Base-by-base conservation (phyloP, 1,139 yeast genomes). In the Trichomonascaceae sp. region DNA sequence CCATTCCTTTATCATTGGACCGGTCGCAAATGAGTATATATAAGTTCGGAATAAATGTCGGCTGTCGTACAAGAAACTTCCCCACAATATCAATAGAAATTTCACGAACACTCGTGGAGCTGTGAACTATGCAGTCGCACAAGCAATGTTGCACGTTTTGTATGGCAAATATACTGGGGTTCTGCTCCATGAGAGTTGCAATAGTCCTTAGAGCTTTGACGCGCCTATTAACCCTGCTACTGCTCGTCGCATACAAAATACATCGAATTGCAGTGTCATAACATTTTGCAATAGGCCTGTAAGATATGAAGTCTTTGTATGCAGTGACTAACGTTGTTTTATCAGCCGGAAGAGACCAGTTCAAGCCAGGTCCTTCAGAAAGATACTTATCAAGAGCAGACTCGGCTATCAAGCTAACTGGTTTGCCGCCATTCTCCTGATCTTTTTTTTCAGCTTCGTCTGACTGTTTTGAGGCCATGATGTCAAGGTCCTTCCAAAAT, bases 81-180 rank as follows among this genome's bases (percentile, higher is more conserved):
- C 80, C 77, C 30, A 87, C 70, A 51, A 89, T 74, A 47, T 87
- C 95, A 27, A 88, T 71, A 1, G 84, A 83, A 0, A 95, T 87
- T 63, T 85, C 91, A 57, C 90, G 76, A 0, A 88, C 93, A 53
- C 84, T 77, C 0, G 95, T 81, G 1, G 91, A 85, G 0, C 75
- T 64, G 60, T 87, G 93, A 5, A 65, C 69, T 43, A 88, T 69
- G 51, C 83, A 70, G 9, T 69, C 71, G 1, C 82, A 73, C 4
- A 88, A 72, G 0, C 85, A 75, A 8, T 71, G 72, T 58, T 78
- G 83, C 4, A 87, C 77, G 22, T 72, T 70, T 0, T 81, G 76
- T 1, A 79, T 70, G 1, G 75, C 66, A 45, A 87, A 67, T 38
- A 87, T 68, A 0, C 70, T 61, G 0, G 82, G 75, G 53, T 85